Base-by-base conservation (phyloP, 495 filamentous ascomycete species). In the Apodospora peruviana region DNA sequence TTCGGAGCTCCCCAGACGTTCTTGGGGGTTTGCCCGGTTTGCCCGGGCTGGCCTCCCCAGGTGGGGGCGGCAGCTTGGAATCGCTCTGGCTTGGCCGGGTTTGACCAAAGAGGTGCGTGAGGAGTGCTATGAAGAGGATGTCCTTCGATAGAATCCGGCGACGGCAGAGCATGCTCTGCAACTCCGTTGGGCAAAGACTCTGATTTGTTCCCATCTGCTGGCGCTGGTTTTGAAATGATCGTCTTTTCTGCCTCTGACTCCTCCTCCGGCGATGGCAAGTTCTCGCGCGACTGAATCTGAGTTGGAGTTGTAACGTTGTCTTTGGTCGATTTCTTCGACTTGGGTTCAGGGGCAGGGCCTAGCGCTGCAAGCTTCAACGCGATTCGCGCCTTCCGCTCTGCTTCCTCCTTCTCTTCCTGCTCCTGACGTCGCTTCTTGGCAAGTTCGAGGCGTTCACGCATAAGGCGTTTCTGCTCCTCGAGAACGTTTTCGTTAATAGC, bases 341-440 rank as follows among this genome's bases (percentile, higher is more conserved):
- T 78, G 29, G 82, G 83, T 38, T 87, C 75, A 2, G 86, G 86
- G 5, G 81, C 64, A 38, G 83, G 76, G 0, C 87, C 91, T 53
- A 97, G 68, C 5, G 78, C 78, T 56, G 86, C 89, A 43, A 98
- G 73, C 68, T 91, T 95, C 54, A 87, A 74, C 24, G 83, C 78
- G 55, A 97, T 88, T 37, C 93, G 78, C 62, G 95, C 91, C 53
- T 82, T 79, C 52, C 78, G 83, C 17, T 77, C 93, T 11, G 84
- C 83, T 61, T 93, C 88, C 58, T 91, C 86, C 45, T 73, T 76
- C 29, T 84, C 86, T 56, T 96, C 91, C 57, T 93, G 78, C 48
- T 96, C 90, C 47, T 83, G 62, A 51, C 83, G 78, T 38, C 91
- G 83, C 64, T 87, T 86, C 55, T 84, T 83, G 10, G 88, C 90